Base-by-base conservation (phyloP, 2,329 filamentous ascomycete species). In the Nannizziopsis barbatae region DNA sequence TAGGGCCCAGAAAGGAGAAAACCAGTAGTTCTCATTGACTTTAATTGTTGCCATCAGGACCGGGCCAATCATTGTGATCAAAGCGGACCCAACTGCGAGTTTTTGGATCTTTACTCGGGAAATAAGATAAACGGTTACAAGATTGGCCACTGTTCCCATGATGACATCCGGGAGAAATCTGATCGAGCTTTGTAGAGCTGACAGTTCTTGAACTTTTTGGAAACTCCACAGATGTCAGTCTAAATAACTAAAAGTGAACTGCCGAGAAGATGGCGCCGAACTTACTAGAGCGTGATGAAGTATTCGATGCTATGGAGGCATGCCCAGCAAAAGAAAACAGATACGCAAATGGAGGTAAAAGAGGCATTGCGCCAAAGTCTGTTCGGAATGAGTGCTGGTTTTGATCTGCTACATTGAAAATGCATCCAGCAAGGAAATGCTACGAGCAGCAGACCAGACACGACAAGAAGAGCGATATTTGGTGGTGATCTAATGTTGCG, bases 271-370 rank as follows among this genome's bases (percentile, higher is more conserved):
- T 9, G 3, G 27, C 32, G 17, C 20, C 14, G 12, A 51, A 61
- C 40, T 59, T 48, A 42, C 58, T 75, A 76, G 2, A 77, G 58
- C 53, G 67, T 72, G 17, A 64, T 60, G 45, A 72, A 74, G 0
- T 71, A 60, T 54, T 76, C 73, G 55, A 75, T 66, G 0, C 64
- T 64, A 41, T 74, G 72, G 5, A 72, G 50, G 0, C 71, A 69
- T 0, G 68, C 72, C 49, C 63, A 71, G 0, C 71, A 67, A 3
- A 77, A 51, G 3, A 72, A 58, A 1, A 77, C 65, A 4, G 67
- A 73, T 2, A 72, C 54, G 55, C 79, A 82, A 12, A 78, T 72
- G 27, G 64, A 70, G 0, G 75, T 72, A 55, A 82, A 83, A 1
- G 73, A 61, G 0, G 61, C 58, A 42, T 77, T 80, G 12, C 62